Evolutionary conservation across 176 grass and related monocot species (phyloP), one percentile per base, ranked within the genome.

Genomic region (Zoysia pacifica): DNA sequence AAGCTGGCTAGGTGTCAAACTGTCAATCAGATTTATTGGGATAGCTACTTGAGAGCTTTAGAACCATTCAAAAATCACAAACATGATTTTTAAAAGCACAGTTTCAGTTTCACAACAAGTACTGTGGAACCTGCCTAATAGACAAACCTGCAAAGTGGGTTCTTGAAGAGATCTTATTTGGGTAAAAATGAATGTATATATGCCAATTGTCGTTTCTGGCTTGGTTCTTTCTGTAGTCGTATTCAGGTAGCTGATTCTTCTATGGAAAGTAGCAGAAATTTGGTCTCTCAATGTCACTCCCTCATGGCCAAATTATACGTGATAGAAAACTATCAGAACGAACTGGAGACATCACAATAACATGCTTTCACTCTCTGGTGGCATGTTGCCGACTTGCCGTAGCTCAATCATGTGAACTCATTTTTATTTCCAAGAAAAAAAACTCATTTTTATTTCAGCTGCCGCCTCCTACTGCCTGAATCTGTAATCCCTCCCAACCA

Each of bases 41-140:
- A 16, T 11, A 60, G 28, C 5, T 20, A 36, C 16, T 68, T 20
- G 14, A 41, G 10, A 68, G 42, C 52, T 49, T 75, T n/a, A 48
- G 42, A 70, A 62, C 5, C 37, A 36, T 1, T 6, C 9, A 42
- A 11, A 60, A 47, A 68, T 44, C n/a, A 11, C 3, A 39, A 2
- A 38, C 2, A 39, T 75, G 18, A 19, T 62, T 80, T 42, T 44
- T 4, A 6, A 9, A 9, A 49, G 20, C 76, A 46, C 48, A 61
- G 10, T 70, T 80, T 62, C 52, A 75, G 5, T 69, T 40, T 19
- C 28, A 76, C 56, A 51, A 20, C 39, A 69, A 69, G 14, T 44
- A n/a, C 46, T 50, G 5, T 16, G 62, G 14, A 9, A 48, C 10
- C 63, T 65, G 7, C 19, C 54, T 3, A 72, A 6, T 19, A 55